Percentiles rank a stretch among this genome's conserved stretches.
These are phyloP conservation scores for Cryphonectria japonica DNA, from an alignment of 2,329 filamentous ascomycete species.

Conservation along the genomic window DNA sequence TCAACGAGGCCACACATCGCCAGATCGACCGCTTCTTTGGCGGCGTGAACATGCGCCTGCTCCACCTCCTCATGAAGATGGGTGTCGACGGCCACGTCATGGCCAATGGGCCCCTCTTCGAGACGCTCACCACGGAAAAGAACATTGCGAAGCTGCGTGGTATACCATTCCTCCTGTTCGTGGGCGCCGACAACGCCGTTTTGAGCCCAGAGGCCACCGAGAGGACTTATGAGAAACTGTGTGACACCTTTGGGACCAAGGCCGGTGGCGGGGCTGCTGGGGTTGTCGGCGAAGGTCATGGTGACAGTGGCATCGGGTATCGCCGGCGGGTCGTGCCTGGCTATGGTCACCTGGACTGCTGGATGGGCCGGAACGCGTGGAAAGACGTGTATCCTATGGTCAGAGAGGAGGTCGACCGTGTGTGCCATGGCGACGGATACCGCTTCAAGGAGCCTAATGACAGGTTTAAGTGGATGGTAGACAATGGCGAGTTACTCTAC, in stretches of 20 bases:
- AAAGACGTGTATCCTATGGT: slow-evolving; percentile 63
- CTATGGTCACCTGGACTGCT: slow-evolving; percentile 65
- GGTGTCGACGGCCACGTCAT: slow-evolving; percentile 56
- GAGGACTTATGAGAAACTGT: slow-evolving; percentile 55
- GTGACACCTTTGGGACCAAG: slow-evolving; percentile 52
- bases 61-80: slow-evolving; percentile 60
- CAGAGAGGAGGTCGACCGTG: slow-evolving; percentile 57
- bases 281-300: slow-evolving; percentile 29
- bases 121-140: slow-evolving; percentile 50
- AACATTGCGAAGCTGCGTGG: slow-evolving; percentile 56
- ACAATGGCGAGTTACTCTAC: slow-evolving; percentile 45
- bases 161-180: slow-evolving; percentile 60
- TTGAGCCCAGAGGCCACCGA: slow-evolving; percentile 58
- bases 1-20: slow-evolving; percentile 67
- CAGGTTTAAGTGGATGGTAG: slow-evolving; percentile 46
- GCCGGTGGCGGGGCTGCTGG: slow-evolving; percentile 30
- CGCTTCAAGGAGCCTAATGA: slow-evolving; percentile 49
- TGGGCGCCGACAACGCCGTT: slow-evolving; percentile 60
- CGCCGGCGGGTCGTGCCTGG: slow-evolving; percentile 56
- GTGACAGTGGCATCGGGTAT: slow-evolving; percentile 48
- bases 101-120: slow-evolving; percentile 52
- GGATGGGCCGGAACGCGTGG: slow-evolving; percentile 64
- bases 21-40: slow-evolving; percentile 65
- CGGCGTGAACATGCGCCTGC: slow-evolving; percentile 63
- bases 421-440: slow-evolving; percentile 48